phyloP scores from a whole-genome alignment of 768 basidiomycete species.

The Leccinellum rugosiceps region DNA sequence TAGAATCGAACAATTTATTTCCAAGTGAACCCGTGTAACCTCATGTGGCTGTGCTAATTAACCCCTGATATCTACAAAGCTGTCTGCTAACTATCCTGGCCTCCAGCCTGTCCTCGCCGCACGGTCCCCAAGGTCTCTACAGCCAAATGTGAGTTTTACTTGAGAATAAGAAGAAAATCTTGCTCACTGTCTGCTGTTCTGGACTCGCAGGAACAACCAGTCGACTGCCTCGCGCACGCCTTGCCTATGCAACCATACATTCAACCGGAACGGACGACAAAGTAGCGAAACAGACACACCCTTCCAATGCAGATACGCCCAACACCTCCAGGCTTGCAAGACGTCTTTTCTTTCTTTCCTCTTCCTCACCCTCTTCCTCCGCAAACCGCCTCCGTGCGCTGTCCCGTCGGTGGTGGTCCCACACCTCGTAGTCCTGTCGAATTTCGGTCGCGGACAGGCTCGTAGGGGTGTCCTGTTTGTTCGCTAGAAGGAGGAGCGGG shows the following conservation, averaged over 20 bases:
- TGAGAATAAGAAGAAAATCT: not conserved
- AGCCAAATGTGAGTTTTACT: not conserved
- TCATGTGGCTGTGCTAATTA: conserved; percentile 15
- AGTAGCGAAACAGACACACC: conserved; percentile 46
- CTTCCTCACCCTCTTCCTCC: conserved; percentile 44
- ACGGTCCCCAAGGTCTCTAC: conserved; percentile 20
- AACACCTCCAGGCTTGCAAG: conserved; percentile 83
- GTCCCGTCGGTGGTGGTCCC: conserved; percentile 75
- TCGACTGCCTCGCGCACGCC: conserved; percentile 89
- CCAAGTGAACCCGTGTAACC: not conserved
- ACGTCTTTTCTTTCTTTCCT: conserved; percentile 45
- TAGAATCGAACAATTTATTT: not conserved
- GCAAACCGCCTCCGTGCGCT: conserved; percentile 56
- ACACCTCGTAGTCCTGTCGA: conserved; percentile 82
- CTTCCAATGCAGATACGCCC: conserved; percentile 88
- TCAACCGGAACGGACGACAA: not conserved
- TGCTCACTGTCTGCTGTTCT: conserved; percentile 73
- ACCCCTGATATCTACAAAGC: conserved; percentile 1
- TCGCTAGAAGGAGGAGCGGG: conserved; percentile 88
- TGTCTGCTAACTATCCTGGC: not conserved
- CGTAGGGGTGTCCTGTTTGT: conserved; percentile 86
- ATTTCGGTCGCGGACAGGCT: conserved; percentile 90
- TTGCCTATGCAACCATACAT: conserved; percentile 47
- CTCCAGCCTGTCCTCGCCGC: conserved; percentile 11
- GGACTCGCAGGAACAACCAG: conserved; percentile 92